Percentiles rank a stretch among this genome's conserved stretches.
phyloP scores from a whole-genome alignment of 2,329 filamentous ascomycete species.

The Hirsutella minnesotensis region DNA sequence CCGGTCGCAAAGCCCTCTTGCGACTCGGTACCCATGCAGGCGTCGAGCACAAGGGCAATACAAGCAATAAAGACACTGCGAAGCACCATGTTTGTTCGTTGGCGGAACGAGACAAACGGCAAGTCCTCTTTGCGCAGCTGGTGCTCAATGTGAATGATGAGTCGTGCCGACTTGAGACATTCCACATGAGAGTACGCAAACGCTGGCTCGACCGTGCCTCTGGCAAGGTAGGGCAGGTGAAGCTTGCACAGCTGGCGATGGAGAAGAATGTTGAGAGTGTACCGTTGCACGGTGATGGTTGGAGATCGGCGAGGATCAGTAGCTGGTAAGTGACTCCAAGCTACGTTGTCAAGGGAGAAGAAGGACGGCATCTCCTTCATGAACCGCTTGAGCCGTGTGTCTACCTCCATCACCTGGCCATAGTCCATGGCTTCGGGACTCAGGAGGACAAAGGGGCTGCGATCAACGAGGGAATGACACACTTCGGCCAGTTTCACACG shows the following conservation, averaged over 20 bases:
- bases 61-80: constrained; percentile 22
- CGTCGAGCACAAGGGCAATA: constrained; percentile 21
- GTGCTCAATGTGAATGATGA: constrained; percentile 18
- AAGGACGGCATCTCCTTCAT: constrained; percentile 17
- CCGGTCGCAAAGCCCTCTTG: constrained; percentile 12
- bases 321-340: constrained; percentile 9
- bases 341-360: constrained; percentile 11
- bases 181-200: constrained; percentile 19
- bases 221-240: constrained; percentile 22
- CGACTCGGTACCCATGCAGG: constrained; percentile 14
- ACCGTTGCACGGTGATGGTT: constrained; percentile 17
- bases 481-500: constrained; percentile 25
- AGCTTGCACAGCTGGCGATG: constrained; percentile 22
- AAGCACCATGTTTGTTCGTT: constrained; percentile 17
- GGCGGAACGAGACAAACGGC: constrained; percentile 14
- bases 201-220: constrained; percentile 19
- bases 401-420: constrained; percentile 19
- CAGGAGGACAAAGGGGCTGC: constrained; percentile 12
- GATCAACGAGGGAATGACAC: constrained; percentile 22
- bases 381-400: constrained; percentile 15
- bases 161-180: constrained; percentile 18
- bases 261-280: constrained; percentile 19
- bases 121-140: constrained; percentile 14
- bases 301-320: constrained; percentile 12
- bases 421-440: constrained; percentile 19